Conservation (phyloP, 306 rosid species). For the Lathyrus tuberosus region DNA sequence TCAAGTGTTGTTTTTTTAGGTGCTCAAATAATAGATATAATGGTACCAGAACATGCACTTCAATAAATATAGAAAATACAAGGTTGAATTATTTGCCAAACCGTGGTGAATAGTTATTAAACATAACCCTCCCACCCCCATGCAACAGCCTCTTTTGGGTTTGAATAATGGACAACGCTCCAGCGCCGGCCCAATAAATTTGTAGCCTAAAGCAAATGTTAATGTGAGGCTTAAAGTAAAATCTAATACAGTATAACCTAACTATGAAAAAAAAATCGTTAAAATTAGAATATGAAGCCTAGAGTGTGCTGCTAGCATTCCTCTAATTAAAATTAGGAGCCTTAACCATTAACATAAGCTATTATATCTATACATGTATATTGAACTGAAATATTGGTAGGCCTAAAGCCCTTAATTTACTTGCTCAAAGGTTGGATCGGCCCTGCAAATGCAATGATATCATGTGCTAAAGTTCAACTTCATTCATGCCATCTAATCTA, state of each 20-base stretch:
- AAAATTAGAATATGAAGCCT: neutral
- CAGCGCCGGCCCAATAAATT: neutral
- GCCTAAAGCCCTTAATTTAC: neutral
- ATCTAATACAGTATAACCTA: neutral
- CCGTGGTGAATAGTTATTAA: neutral
- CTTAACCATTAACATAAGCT: neutral
- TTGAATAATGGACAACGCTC: neutral
- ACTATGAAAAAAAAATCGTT: too few species aligned
- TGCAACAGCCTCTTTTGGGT: neutral
- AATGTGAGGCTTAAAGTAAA: neutral
- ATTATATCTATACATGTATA: too few species aligned
- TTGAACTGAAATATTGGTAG: neutral
- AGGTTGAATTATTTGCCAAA: neutral
- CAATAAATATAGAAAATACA: conserved; percentile 21
- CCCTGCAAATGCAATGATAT: neutral
- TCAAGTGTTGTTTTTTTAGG: neutral
- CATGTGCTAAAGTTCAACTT: conserved; percentile 1
- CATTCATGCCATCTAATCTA: neutral
- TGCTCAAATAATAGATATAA: conserved; percentile 11
- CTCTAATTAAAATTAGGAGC: too few species aligned
- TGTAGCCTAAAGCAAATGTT: neutral
- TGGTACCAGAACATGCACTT: neutral
- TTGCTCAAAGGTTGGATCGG: neutral
- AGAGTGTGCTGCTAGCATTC: neutral
- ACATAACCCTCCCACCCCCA: neutral